Base-by-base conservation (phyloP, 352 stramenopile genomes). In the Globisporangium orthogonon region DNA sequence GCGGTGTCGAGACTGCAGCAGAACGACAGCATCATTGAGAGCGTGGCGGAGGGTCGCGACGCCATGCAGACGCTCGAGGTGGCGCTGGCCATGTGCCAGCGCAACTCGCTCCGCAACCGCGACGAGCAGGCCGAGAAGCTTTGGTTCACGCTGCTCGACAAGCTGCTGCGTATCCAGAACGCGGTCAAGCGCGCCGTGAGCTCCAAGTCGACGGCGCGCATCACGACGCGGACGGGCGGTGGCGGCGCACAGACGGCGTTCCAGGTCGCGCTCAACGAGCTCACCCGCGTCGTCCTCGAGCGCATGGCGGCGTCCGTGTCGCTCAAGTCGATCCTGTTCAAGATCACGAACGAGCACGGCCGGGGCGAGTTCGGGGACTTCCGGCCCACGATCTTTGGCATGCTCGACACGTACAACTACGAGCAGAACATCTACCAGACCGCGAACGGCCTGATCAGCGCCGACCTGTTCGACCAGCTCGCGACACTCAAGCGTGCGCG, bases 141-240 rank as follows among this genome's bases (percentile, higher is more conserved):
- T 11, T 98, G 92, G 92, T 98, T 98, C 62, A 96, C 94, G 56
- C 75, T 98, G 29, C 65, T 98, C 30, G 94, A 98, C 70, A 87
- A 94, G 62, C 66, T 98, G 15, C 73, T 98, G 54, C 89, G 95
- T 60, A 93, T 95, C 51, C 95, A 98, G 63, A 90, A 90, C 29
- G 87, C 94, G 10, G 74, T 98, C 7, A 91, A 96, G 65, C 77
- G 91, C 37, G 81, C 82, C 11, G 90, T 94, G 45, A 87, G 89
- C 64, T 88, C 74, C 33, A 90, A 79, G 68, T 72, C 68, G 59
- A 80, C 64, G 14, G 69, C 80, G 7, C 79, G 67, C 18, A 94
- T 74, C 67, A 91, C 76, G 31, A 78, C 61, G 59, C 66, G 67
- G 52, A 96, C 62, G 55, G 77, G 76, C 29, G 73, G 76, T 2